Base-by-base conservation (phyloP, 345 rosid species). In the Raphanus sativus region DNA sequence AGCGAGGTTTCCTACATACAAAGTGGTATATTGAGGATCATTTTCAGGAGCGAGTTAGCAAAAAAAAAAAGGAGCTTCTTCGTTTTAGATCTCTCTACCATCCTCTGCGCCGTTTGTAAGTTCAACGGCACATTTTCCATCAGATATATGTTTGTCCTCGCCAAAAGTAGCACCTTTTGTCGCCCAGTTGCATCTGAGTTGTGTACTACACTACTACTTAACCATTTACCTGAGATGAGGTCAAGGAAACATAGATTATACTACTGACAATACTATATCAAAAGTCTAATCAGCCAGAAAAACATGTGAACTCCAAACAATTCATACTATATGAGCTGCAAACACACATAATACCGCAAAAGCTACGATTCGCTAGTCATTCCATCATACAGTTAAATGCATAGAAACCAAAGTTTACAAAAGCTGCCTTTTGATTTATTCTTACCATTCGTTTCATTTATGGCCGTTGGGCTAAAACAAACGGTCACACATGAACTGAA, bases 141-240 rank as follows among this genome's bases (percentile, higher is more conserved):
- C 98, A 67, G 87, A 87, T 67, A 85, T 79, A 66, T 78, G 93
- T 42, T 86, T 91, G 75, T 93, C 95, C 12, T 93, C 98, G 65
- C 84, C 85, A 73, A 82, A 36, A 61, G 73, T 64, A 75, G 93
- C 89, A 30, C 97, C 98, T 86, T 94, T 94, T 7, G 96, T 80
- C 9, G 97, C 97, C 98, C 98, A 94, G 83, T 94, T 94, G 80
- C 97, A 94, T 34, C 97, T 85, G 67, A 91, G 90, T 79, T 91
- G 97, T 80, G 96, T 85, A 62, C 93, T 91, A 30, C 96, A 91
- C 97, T 85, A 62, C 93, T 91, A 30, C 96, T 93, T 59, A 91
- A 84, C 96, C 97, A 91, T 83, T 91, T 94, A 33, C 98, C 97
- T 89, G 71, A 33, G 8, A 33, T 33, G 36, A 33, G 70, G 61